A percentile compares a stretch with the other conserved stretches of the same genome.
Conservation (phyloP, 2,329 filamentous ascomycete genomes). For the Epichloe glyceriae region DNA sequence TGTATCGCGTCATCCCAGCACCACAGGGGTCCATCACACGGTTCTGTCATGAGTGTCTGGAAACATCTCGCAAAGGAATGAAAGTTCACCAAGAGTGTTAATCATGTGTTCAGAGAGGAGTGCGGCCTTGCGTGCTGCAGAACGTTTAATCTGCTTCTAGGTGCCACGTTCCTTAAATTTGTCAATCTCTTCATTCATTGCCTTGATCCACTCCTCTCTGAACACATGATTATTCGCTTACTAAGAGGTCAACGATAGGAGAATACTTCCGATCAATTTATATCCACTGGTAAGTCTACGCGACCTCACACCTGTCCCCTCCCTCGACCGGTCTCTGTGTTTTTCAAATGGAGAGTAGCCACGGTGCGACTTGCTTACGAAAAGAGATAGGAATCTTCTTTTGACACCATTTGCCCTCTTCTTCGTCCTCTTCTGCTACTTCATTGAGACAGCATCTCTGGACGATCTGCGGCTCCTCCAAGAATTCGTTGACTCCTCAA, state of each 20-base stretch:
- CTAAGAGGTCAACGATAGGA: conserved; percentile 28
- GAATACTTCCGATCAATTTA: conserved; percentile 32
- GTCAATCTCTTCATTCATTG: no score
- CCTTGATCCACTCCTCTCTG: no score
- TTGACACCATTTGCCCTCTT: conserved; percentile 47
- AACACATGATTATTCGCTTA: no score
- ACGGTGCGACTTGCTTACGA: not conserved
- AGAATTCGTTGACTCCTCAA: conserved; percentile 45
- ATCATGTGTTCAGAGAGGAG: no score
- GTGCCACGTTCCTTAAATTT: no score
- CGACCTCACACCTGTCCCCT: no score
- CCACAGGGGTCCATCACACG: conserved; percentile 27
- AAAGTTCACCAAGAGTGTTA: conserved; percentile 30
- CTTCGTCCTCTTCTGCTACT: conserved; percentile 45
- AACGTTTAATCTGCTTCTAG: no score
- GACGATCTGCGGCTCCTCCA: conserved; percentile 41
- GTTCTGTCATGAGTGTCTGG: conserved; percentile 36
- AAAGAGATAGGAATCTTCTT: conserved; percentile 30
- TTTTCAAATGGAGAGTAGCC: not conserved
- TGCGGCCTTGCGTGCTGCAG: no score
- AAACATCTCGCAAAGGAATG: conserved; percentile 36
- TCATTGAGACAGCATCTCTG: conserved; percentile 39
- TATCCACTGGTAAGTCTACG: conserved; percentile 34
- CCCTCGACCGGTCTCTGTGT: not conserved
- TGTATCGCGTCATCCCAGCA: conserved; percentile 39